phyloP scores from a whole-genome alignment of 139 green algal species.

The Micractinium conductrix region DNA sequence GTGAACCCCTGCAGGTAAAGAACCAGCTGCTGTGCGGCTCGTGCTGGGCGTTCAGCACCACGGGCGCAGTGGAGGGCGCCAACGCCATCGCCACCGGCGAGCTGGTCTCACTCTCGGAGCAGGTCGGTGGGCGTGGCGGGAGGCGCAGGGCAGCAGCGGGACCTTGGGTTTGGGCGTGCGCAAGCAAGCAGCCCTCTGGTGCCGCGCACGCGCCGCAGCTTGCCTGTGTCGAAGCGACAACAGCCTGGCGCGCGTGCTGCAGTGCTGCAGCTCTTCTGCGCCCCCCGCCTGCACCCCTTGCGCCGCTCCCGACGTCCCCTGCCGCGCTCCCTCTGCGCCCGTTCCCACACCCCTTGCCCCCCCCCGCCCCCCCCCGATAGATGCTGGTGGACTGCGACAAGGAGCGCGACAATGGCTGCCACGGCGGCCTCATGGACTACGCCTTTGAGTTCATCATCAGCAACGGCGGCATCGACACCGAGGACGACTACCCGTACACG shows the following conservation, averaged over 20 bases:
- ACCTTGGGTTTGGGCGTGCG: too few relatives aligned
- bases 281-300: too few relatives aligned
- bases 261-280: too few relatives aligned
- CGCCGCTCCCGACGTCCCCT: too few relatives aligned
- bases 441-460: constrained; percentile 89
- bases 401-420: constrained; percentile 78
- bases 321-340: too few relatives aligned
- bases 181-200: too few relatives aligned
- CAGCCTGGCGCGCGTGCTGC: too few relatives aligned
- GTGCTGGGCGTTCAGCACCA: constrained; percentile 98
- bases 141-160: too few relatives aligned
- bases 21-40: constrained; percentile 95
- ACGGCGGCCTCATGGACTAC: constrained; percentile 94
- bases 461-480: constrained; percentile 92
- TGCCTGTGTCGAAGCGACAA: too few relatives aligned
- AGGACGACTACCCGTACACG: constrained; percentile 86
- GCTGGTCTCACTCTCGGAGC: constrained; percentile 88
- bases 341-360: too few relatives aligned
- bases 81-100: constrained; percentile 86
- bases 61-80: constrained; percentile 91
- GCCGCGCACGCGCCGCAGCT: too few relatives aligned
- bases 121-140: too few relatives aligned
- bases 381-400: constrained; percentile 94
- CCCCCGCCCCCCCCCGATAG: neutral
- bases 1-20: constrained; percentile 82